A percentile compares a stretch with the other conserved stretches of the same genome.
These are phyloP conservation scores for Avena atlantica DNA, from an alignment of 176 grass and related monocot genomes.

Conservation along the genomic window DNA sequence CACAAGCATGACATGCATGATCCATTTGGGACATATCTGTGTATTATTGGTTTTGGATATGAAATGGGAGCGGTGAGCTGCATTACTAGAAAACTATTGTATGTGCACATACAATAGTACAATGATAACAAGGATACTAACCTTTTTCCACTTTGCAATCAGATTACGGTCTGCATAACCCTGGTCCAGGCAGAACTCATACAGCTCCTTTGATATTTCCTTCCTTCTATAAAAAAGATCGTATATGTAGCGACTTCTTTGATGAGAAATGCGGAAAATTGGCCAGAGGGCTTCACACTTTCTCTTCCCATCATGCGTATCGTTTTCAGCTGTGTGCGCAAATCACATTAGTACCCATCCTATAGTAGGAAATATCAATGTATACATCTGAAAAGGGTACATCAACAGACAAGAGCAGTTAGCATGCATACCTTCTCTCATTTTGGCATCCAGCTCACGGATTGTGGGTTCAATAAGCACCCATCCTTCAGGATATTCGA, in stretches of 20 bases:
- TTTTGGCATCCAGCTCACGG: slow-evolving; percentile 85
- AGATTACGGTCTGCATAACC: slow-evolving; percentile 85
- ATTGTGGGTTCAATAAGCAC: slow-evolving; percentile 87
- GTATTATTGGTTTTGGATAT: neutral
- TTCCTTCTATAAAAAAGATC: slow-evolving; percentile 89
- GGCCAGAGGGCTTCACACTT: slow-evolving; percentile 91
- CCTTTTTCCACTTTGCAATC: slow-evolving; percentile 98
- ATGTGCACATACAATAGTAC: neutral
- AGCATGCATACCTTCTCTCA: slow-evolving; percentile 72
- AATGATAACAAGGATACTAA: neutral
- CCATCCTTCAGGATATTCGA: slow-evolving; percentile 87
- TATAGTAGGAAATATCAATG: neutral
- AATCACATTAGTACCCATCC: neutral
- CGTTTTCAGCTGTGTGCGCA: slow-evolving; percentile 80
- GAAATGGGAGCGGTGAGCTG: neutral
- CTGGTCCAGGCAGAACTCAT: slow-evolving; percentile 89
- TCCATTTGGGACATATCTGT: neutral
- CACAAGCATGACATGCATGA: neutral
- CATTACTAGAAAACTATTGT: neutral
- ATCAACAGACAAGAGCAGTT: neutral
- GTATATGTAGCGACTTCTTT: slow-evolving; percentile 88
- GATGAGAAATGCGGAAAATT: slow-evolving; percentile 86
- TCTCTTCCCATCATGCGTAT: slow-evolving; percentile 87
- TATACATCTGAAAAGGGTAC: neutral
- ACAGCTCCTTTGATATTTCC: slow-evolving; percentile 86